Evolutionary conservation across 257 asterid species (phyloP).

Genomic region (Petrea volubilis): DNA sequence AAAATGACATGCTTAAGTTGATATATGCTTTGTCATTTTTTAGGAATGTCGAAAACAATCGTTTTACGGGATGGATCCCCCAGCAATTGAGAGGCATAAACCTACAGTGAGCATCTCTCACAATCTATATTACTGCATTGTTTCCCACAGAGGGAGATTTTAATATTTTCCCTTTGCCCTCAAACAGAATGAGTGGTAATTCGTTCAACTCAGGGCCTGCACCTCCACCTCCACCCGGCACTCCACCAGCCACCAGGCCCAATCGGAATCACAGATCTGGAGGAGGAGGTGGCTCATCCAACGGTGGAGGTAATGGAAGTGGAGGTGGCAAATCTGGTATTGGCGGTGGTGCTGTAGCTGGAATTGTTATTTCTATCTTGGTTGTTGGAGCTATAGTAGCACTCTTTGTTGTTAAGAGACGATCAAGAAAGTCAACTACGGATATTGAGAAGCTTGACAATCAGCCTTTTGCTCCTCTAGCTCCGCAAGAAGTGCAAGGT

Average conservation of each 20-base stretch:
- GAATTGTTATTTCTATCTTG: constrained; percentile 73
- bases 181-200: constrained; percentile 72
- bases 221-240: constrained; percentile 97
- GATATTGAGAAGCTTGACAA: constrained; percentile 69
- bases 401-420: constrained; percentile 65
- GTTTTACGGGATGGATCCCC: constrained; percentile 87
- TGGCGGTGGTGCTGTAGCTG: constrained; percentile 89
- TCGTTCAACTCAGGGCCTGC: constrained; percentile 81
- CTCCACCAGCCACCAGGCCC: constrained; percentile 76
- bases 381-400: constrained; percentile 79
- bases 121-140: neutral
- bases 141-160: neutral
- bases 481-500: constrained; percentile 70
- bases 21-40: neutral
- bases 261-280: constrained; percentile 50
- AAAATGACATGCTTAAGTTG: constrained; percentile 8
- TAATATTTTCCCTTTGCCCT: constrained; percentile 11
- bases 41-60: constrained; percentile 91
- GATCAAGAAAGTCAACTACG: constrained; percentile 53
- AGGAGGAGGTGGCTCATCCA: constrained; percentile 43
- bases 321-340: constrained; percentile 65
- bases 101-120: constrained; percentile 49
- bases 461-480: constrained; percentile 74
- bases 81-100: constrained; percentile 69
- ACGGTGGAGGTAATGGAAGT: constrained; percentile 37